Conservation (phyloP, 345 rosid genomes). For the Rhodomyrtus tomentosa region DNA sequence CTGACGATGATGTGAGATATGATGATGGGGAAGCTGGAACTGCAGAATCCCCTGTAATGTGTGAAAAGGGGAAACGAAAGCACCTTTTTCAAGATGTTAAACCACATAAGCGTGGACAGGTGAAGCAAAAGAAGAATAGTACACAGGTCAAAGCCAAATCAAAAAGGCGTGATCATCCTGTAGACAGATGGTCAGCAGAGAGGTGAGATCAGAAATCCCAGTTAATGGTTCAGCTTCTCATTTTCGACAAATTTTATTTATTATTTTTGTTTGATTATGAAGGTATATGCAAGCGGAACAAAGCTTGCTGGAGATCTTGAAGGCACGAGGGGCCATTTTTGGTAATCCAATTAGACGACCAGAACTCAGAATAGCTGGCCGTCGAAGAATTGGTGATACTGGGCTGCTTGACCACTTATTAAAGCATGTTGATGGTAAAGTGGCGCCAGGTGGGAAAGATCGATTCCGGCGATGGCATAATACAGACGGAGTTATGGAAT, state of each 20-base stretch:
- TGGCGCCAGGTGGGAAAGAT: slow-evolving; percentile 75
- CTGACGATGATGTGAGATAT: background rate
- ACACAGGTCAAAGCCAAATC: background rate
- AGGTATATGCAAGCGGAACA: slow-evolving; percentile 67
- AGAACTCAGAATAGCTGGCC: slow-evolving; percentile 50
- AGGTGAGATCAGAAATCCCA: slow-evolving; percentile 26
- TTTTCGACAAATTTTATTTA: background rate
- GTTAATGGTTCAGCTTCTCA: background rate
- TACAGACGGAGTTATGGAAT: slow-evolving; percentile 71
- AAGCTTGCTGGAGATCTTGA: slow-evolving; percentile 54
- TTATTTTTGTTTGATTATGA: slow-evolving; percentile 1
- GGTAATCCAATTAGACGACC: slow-evolving; percentile 55
- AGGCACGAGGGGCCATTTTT: slow-evolving; percentile 61
- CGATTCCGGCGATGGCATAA: slow-evolving; percentile 82
- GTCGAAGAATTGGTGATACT: slow-evolving; percentile 71
- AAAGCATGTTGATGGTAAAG: slow-evolving; percentile 85
- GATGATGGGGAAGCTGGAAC: background rate
- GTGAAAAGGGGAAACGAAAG: background rate
- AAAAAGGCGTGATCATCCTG: background rate
- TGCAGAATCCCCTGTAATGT: background rate
- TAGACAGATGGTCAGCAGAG: slow-evolving; percentile 56
- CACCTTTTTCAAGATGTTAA: background rate
- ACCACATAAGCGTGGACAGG: background rate
- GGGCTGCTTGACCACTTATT: slow-evolving; percentile 89
- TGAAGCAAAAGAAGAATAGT: background rate